phyloP scores from a whole-genome alignment of 2,329 filamentous ascomycete genomes.

The Penicillium sp. region DNA sequence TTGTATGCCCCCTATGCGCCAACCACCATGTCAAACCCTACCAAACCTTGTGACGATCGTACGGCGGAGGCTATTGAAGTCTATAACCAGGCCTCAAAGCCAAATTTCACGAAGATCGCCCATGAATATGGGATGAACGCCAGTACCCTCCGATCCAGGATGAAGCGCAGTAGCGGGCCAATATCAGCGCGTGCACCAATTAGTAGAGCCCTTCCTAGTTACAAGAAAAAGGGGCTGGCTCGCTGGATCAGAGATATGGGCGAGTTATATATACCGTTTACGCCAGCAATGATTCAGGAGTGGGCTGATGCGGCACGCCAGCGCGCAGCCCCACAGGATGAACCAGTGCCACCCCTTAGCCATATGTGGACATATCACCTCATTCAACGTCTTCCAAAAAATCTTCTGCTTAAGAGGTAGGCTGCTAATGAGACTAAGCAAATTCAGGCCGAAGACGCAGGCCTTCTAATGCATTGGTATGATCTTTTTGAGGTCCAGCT shows the following conservation, averaged over 20 bases:
- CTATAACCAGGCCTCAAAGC: neutral
- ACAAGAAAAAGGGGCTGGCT: slow-evolving; percentile 6
- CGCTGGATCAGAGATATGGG: neutral
- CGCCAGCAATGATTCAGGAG: neutral
- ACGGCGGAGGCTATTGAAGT: neutral
- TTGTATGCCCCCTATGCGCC: too few species aligned
- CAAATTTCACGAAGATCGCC: slow-evolving; percentile 2
- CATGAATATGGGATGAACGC: neutral
- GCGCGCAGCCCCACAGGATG: neutral
- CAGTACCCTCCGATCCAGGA: neutral
- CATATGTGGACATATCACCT: slow-evolving; percentile 4
- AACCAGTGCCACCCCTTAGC: neutral
- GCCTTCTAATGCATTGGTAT: neutral
- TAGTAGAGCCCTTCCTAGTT: neutral
- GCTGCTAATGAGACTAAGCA: too few species aligned
- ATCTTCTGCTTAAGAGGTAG: neutral
- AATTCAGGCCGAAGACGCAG: too few species aligned
- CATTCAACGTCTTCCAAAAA: neutral
- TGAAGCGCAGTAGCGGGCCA: neutral
- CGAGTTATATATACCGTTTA: neutral
- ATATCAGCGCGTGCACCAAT: neutral
- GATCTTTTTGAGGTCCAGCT: neutral
- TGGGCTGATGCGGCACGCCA: neutral
- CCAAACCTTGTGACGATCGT: too few species aligned
- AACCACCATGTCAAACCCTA: too few species aligned